Evolutionary conservation across 2,329 filamentous ascomycete genomes (phyloP), one percentile per base, ranked within the genome.

Genomic region (Rutstroemia sp.): DNA sequence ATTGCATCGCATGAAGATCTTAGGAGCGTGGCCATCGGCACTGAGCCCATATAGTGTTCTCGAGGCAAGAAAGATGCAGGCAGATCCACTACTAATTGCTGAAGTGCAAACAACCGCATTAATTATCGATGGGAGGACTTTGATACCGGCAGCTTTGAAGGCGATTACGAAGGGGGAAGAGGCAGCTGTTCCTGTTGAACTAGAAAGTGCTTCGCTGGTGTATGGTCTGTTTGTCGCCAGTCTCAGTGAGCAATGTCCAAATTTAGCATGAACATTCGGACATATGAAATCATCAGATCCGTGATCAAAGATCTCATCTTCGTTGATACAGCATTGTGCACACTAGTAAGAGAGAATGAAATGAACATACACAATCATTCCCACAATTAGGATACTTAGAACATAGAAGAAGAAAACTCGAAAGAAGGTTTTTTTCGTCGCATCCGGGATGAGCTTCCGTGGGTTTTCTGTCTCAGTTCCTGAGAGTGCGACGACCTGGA

Each of bases 101-200:
- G 52, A 55, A 0, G 84, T 88, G 62, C 91, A 77, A 63, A 92
- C 85, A 34, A 91, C 77, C 38, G 86, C 87, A 68, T 92, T 92
- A 71, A 92, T 85, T 53, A 92, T 80, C 7, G 82, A 83, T 0
- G 87, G 85, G 4, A 92, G 79, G 3, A 79, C 84, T 8, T 76
- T 77, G 57, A 92, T 85, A 1, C 85, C 83, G 1, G 87, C 87
- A 19, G 81, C 79, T 9, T 79, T 76, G 42, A 86, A 83, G 18
- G 87, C 88, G 61, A 92, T 88, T 56, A 92, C 87, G 65, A 86
- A 89, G 12, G 85, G 86, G 2, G 71, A 75, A 64, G 79, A 74
- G 1, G 78, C 77, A 7, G 79, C 77, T 49, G 73, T 68, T 64
- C 76, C 70, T 1, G 59, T 63, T 4, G 60, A 62, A 5, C 30